phyloP scores from a whole-genome alignment of 495 filamentous ascomycete species.

The Neurospora tetrasperma region DNA sequence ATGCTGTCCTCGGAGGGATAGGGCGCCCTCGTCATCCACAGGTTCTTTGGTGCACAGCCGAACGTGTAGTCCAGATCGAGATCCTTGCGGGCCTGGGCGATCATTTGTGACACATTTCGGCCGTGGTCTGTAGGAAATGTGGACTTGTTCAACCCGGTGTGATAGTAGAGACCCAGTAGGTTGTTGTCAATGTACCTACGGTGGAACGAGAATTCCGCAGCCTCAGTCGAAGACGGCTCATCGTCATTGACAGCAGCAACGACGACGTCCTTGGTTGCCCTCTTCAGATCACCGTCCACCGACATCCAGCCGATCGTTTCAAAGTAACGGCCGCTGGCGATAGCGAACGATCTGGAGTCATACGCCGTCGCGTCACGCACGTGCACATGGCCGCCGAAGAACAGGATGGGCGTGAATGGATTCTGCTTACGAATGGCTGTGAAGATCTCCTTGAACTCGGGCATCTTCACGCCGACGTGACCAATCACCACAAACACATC shows the following conservation, averaged over 20 bases:
- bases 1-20: constrained; percentile 64
- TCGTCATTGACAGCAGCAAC: constrained; percentile 12
- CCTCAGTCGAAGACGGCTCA: not conserved
- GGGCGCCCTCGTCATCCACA: constrained; percentile 67
- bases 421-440: constrained; percentile 65
- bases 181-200: constrained; percentile 95
- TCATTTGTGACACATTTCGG: constrained; percentile 59
- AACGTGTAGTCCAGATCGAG: constrained; percentile 62
- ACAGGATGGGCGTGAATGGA: constrained; percentile 77
- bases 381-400: constrained; percentile 89
- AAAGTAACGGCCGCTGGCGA: constrained; percentile 92
- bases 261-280: constrained; percentile 11
- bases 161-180: constrained; percentile 71
- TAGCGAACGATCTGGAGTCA: constrained; percentile 67
- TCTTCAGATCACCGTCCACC: constrained; percentile 54
- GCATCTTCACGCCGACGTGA: constrained; percentile 72
- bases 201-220: constrained; percentile 41
- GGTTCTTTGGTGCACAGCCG: constrained; percentile 74
- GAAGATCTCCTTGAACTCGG: constrained; percentile 69
- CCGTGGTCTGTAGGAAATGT: constrained; percentile 77
- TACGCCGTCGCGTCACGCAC: constrained; percentile 77
- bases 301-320: constrained; percentile 97
- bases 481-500: constrained; percentile 85
- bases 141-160: constrained; percentile 55
- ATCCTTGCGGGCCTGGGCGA: constrained; percentile 54